Conservation (phyloP, 129 eudicot species). For the Flaveria ramosissima region DNA sequence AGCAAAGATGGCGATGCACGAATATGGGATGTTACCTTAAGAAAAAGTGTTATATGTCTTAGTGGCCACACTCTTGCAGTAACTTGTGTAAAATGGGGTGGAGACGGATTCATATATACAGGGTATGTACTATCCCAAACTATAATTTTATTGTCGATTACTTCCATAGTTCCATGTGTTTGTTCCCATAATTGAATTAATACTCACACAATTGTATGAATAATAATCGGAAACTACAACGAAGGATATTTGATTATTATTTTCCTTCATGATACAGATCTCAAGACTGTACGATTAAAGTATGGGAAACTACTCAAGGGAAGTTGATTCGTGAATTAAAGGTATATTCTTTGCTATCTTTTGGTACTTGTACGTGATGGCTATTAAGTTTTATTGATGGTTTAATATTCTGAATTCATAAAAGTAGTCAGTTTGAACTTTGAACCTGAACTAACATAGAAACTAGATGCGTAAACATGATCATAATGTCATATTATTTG, state of each 20-base stretch:
- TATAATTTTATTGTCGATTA: constrained; percentile 9
- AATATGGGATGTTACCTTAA: constrained; percentile 77
- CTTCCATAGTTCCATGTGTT: constrained; percentile 12
- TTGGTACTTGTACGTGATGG: not conserved
- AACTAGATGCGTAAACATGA: not conserved
- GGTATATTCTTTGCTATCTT: constrained; percentile 41
- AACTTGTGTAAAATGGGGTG: constrained; percentile 99
- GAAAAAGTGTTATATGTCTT: constrained; percentile 71
- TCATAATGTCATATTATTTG: not conserved
- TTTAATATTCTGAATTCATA: constrained; percentile 1
- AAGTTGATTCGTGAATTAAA: constrained; percentile 88
- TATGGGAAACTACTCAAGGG: constrained; percentile 95
- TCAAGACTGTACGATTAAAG: constrained; percentile 91
- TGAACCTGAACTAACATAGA: not conserved
- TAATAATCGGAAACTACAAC: too few relatives aligned
- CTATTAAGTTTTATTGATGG: not conserved
- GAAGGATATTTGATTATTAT: not conserved
- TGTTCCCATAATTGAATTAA: not conserved
- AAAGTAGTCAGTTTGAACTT: not conserved
- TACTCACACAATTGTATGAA: not conserved
- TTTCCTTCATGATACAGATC: constrained; percentile 50
- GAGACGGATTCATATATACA: constrained; percentile 94
- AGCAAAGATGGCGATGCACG: constrained; percentile 99
- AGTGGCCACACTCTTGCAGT: constrained; percentile 96
- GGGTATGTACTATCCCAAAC: constrained; percentile 56